Conservation (phyloP, 2,329 filamentous ascomycete species). For the Akanthomyces muscarius region DNA sequence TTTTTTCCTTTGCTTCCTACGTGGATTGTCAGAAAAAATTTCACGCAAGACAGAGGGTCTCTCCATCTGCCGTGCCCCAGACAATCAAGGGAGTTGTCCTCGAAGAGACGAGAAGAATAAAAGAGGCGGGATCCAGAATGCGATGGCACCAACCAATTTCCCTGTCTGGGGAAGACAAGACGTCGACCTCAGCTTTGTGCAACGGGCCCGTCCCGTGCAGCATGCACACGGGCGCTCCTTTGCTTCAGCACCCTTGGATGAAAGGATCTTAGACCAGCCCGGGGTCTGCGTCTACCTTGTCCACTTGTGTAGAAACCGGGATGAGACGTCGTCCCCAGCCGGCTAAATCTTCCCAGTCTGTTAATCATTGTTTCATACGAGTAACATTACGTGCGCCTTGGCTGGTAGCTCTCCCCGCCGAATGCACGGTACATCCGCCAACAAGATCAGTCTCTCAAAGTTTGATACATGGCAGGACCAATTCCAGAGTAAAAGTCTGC, state of each 20-base stretch:
- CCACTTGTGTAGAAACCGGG: neutral
- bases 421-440: neutral
- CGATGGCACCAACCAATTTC: neutral
- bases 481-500: neutral
- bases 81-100: neutral
- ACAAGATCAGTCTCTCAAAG: neutral
- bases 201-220: neutral
- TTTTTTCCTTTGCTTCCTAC: neutral
- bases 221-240: neutral
- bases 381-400: neutral
- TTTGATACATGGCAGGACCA: neutral
- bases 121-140: neutral
- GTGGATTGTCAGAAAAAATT: neutral
- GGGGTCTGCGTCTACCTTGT: neutral
- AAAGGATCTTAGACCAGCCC: neutral
- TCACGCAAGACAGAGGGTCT: neutral
- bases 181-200: slow-evolving; percentile 8
- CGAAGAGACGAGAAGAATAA: neutral
- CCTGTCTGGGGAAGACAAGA: slow-evolving; percentile 10
- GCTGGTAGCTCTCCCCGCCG: neutral
- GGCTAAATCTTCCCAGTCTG: neutral
- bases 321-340: slow-evolving; percentile 2
- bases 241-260: neutral
- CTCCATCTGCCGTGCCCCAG: neutral
- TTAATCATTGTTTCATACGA: slow-evolving; percentile 8